phyloP scores from a whole-genome alignment of 169 alveolate genomes.

The Perkinsus marinus region DNA sequence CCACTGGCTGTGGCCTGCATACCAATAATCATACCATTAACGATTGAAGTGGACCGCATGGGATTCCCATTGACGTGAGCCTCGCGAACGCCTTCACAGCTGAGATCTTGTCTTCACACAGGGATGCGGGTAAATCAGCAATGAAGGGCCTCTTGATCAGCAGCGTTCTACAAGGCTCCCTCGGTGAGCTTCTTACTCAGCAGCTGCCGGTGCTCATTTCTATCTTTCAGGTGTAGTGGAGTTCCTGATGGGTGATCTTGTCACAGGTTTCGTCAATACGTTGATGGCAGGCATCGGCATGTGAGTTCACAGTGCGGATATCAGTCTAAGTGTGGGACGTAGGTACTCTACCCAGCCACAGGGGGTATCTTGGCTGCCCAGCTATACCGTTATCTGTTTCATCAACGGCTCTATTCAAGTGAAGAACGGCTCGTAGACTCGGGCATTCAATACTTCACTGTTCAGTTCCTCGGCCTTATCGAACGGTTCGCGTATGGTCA shows the following conservation, averaged over 20 bases:
- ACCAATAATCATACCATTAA: background rate
- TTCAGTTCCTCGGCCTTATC: background rate
- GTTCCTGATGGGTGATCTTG: background rate
- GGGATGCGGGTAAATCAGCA: background rate
- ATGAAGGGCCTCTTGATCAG: background rate
- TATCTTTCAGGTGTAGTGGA: background rate
- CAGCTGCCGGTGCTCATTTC: too few species aligned
- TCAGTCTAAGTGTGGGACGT: too few species aligned
- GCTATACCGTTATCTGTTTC: background rate
- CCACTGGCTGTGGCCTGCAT: background rate
- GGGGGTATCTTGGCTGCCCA: background rate
- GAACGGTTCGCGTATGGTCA: background rate
- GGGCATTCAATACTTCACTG: background rate
- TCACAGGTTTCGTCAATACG: background rate
- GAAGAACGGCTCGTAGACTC: background rate
- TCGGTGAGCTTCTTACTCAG: too few species aligned
- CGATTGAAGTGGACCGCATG: background rate
- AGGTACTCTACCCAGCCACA: background rate
- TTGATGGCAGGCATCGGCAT: background rate
- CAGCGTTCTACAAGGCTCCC: background rate
- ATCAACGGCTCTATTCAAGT: background rate
- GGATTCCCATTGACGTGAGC: background rate
- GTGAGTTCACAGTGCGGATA: too few species aligned
- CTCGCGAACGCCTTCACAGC: background rate
- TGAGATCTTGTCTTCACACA: background rate